Percentiles rank a stretch among this genome's conserved stretches.
These are phyloP conservation scores for Anacardium occidentale DNA, from an alignment of 345 rosid genomes.

Conservation along the genomic window DNA sequence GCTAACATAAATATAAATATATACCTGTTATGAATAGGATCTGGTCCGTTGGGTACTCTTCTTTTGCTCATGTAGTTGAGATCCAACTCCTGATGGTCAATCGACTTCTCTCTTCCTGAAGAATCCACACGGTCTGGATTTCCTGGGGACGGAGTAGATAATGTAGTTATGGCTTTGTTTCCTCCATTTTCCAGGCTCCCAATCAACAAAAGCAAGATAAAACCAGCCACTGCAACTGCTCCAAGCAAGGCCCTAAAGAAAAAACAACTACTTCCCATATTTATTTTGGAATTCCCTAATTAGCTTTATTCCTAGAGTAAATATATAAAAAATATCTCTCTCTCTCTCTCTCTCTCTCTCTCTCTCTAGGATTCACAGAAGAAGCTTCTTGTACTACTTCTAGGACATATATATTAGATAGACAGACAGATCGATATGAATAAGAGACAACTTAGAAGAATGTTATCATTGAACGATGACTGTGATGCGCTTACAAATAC, in stretches of 20 bases:
- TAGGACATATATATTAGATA: no score
- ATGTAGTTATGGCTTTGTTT: constrained; percentile 7
- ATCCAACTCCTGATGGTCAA: constrained; percentile 34
- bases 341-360: no score
- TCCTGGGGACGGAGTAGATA: not conserved
- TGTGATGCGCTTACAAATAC: not conserved
- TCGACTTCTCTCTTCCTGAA: constrained; percentile 26
- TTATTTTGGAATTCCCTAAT: not conserved
- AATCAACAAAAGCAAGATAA: constrained; percentile 38
- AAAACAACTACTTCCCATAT: constrained; percentile 18
- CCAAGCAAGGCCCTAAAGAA: constrained; percentile 25
- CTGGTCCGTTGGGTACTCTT: constrained; percentile 90
- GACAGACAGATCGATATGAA: not conserved
- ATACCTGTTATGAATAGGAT: constrained; percentile 97
- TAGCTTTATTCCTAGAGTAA: not conserved
- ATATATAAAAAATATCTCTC: not conserved
- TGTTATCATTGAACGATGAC: constrained; percentile 21
- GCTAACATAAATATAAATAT: not conserved
- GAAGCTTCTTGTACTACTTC: constrained; percentile 17
- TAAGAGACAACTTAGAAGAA: constrained; percentile 20
- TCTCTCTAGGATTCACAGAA: not conserved
- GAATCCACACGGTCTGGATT: constrained; percentile 18
- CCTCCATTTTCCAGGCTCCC: constrained; percentile 30
- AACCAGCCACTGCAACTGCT: constrained; percentile 25
- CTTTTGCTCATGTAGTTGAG: constrained; percentile 70